Evolutionary conservation across 192 early-diverging fungal species (phyloP), one percentile per base, ranked within the genome.

Genomic region (Paraglomus occultum): DNA sequence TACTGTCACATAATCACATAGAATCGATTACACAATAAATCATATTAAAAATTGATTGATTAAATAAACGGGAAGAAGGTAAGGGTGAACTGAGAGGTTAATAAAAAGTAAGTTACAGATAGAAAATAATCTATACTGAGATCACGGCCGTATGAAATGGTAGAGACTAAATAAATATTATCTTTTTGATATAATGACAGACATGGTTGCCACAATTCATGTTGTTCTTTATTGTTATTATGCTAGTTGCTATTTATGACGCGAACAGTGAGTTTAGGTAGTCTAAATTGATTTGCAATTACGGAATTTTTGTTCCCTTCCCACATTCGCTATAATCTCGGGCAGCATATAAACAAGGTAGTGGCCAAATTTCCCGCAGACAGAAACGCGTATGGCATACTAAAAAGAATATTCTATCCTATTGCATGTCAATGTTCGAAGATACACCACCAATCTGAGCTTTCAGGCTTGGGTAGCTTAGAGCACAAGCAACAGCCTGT

Each of bases 401-500:
- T 31, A 31, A 31, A n/a, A 51, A 51, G 51, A 51, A 51, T 3
- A 15, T 51, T 31, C 31, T 31, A 31, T 31, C 31, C 31, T 31
- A 31, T 31, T 31, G 31, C 1, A 31, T 31, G 31, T 31, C 3
- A 31, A 31, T 39, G 8, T 45, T 55, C 42, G 11, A 22, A 22
- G 18, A 6, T 47, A 6, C 45, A 42, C 20, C 47, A 73, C 80
- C 72, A 85, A 90, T 89, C 87, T 94, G 92, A 46, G 81, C 71
- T 77, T 91, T 89, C 61, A 93, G 63, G 44, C 78, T 80, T 22
- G 81, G 83, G 71, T 89, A 91, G 78, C 90, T 89, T 38, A 92
- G 79, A 31, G 93, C 92, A 73, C 81, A 89, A 66, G 84, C 82
- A 63, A 92, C 90, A 17, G 90, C 90, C 76, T 92, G 81, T 79